These are phyloP conservation scores for Ashbya aceris DNA, from an alignment of 1,139 yeast genomes.

Conservation along the genomic window DNA sequence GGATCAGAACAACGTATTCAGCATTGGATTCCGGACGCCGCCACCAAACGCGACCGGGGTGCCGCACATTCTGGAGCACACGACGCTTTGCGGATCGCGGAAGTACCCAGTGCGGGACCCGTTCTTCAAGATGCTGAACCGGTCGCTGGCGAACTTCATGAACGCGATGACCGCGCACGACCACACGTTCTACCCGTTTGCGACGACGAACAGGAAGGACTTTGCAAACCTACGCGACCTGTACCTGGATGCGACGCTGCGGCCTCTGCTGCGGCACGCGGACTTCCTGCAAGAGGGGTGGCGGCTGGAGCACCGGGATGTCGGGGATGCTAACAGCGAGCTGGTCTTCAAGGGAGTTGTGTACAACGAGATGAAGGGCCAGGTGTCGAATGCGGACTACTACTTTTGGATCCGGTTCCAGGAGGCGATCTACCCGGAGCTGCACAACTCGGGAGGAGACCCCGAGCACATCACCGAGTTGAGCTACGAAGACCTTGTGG, in stretches of 20 bases:
- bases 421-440: slow-evolving; percentile 73
- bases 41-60: slow-evolving; percentile 93
- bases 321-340: slow-evolving; percentile 49
- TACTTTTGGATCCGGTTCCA: slow-evolving; percentile 77
- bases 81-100: slow-evolving; percentile 86
- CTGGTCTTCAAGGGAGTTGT: slow-evolving; percentile 88
- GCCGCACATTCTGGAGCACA: slow-evolving; percentile 92
- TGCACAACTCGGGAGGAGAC: slow-evolving; percentile 92
- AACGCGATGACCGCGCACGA: slow-evolving; percentile 98
- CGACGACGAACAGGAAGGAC: slow-evolving; percentile 81
- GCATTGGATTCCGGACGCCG: slow-evolving; percentile 84
- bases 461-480: slow-evolving; percentile 72
- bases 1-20: slow-evolving; percentile 79
- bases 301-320: slow-evolving; percentile 74
- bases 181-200: slow-evolving; percentile 91
- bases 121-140: slow-evolving; percentile 89
- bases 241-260: slow-evolving; percentile 78
- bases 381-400: slow-evolving; percentile 81
- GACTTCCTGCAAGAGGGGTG: slow-evolving; percentile 97
- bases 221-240: slow-evolving; percentile 79
- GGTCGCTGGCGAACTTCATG: slow-evolving; percentile 87
- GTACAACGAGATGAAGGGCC: slow-evolving; percentile 98
- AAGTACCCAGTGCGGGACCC: slow-evolving; percentile 95
- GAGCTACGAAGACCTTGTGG: slow-evolving; percentile 61
- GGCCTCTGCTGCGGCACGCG: slow-evolving; percentile 65